These are phyloP conservation scores for Quercus robur DNA, from an alignment of 306 rosid species.

Conservation along the genomic window DNA sequence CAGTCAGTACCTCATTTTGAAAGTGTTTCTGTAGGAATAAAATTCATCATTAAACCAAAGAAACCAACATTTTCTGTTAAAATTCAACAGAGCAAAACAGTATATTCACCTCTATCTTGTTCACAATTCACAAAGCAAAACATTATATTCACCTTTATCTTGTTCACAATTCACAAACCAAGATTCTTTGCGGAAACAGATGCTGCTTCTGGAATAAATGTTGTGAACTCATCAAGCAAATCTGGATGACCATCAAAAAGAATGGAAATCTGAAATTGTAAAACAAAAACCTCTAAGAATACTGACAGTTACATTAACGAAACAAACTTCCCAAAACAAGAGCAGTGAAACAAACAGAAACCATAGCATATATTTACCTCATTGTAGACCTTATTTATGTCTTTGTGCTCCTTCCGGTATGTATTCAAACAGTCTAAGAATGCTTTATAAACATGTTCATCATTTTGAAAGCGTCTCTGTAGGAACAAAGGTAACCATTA, in stretches of 20 bases:
- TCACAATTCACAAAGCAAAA: background rate
- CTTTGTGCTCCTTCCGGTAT: constrained; percentile 98
- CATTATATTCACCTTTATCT: constrained; percentile 74
- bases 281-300: background rate
- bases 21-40: constrained; percentile 70
- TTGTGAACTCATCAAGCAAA: constrained; percentile 83
- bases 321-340: background rate
- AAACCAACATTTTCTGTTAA: background rate
- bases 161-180: constrained; percentile 49
- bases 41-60: constrained; percentile 12
- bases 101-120: background rate
- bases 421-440: constrained; percentile 89
- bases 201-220: constrained; percentile 81
- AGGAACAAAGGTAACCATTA: constrained; percentile 16
- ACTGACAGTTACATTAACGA: background rate
- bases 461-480: constrained; percentile 87
- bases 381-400: constrained; percentile 73
- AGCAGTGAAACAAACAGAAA: background rate
- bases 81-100: background rate
- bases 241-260: constrained; percentile 78
- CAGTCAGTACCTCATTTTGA: background rate
- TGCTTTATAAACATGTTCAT: constrained; percentile 86
- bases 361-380: constrained; percentile 56
- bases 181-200: constrained; percentile 14
- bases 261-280: constrained; percentile 58